Base-by-base conservation (phyloP, 2,329 filamentous ascomycete genomes). In the Sordariomycetes sp. region DNA sequence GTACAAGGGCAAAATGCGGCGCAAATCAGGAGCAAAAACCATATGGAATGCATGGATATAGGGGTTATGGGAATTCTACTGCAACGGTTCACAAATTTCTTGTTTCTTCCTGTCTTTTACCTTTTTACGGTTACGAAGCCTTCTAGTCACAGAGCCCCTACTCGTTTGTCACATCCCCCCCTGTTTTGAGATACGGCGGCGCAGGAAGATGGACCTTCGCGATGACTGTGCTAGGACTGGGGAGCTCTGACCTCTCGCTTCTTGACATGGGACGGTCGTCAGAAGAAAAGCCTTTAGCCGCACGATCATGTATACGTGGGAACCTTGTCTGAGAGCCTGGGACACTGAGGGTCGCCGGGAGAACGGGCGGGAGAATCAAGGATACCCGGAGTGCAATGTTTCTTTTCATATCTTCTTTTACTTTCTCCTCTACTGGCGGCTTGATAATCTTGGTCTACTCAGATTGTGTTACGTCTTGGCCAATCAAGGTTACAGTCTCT, bases 61-160 rank as follows among this genome's bases (percentile, higher is more conserved):
- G 59, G 52, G 54, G 55, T 54, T 54, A 59, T 60, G 53, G 59
- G 40, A 18, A n/a, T 7, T 46, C 3, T 11, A 51, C 48, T 12
- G 48, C 48, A 11, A 16, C 24, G 40, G 40, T 18, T 8, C n/a
- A 40, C 37, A 46, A 12, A 60, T 62, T 61, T 61, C 61, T 59
- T 61, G 58, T 60, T 61, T 59, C 37, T 57, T 63, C 57, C 55
- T 58, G 53, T 63, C 50, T 53, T 61, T 59, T 58, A n/a, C 59
- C 59, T 58, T 43, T 58, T 59, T 60, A 52, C 58, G 32, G 28
- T 53, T 53, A 53, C 59, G 32, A 53, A 56, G 3, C 22, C 20
- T 25, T 12, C 24, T 28, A 7, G 24, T 46, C 40, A 18, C 3
- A 11, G 40, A 46, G n/a, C 40, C 40, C 14, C 28, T 32, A 4